A percentile compares a stretch with the other conserved stretches of the same genome.
Evolutionary conservation across 192 early-diverging fungal genomes (phyloP).

Genomic region (Pecoramyces ruminantium): DNA sequence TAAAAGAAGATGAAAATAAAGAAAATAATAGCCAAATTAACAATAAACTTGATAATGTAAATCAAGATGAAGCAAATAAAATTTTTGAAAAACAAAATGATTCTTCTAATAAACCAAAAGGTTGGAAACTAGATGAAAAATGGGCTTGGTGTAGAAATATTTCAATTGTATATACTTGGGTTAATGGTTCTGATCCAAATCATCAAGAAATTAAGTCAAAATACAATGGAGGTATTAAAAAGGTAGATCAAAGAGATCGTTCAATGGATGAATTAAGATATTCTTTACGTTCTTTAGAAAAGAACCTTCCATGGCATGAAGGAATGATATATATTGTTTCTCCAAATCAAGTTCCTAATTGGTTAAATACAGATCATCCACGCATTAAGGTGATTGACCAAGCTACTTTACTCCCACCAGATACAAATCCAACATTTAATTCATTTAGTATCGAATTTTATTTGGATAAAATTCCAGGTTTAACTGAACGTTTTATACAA

Average conservation of each 20-base stretch:
- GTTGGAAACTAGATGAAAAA: neutral
- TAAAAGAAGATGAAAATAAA: neutral
- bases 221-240: neutral
- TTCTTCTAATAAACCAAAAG: neutral
- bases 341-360: neutral
- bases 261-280: neutral
- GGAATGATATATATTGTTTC: neutral
- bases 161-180: neutral
- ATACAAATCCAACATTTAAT: neutral
- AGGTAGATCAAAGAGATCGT: neutral
- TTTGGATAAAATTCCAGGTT: neutral
- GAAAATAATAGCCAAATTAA: no score
- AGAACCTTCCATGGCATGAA: neutral
- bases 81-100: neutral
- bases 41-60: neutral
- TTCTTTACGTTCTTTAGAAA: neutral
- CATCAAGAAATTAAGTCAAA: neutral
- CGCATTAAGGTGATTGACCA: neutral
- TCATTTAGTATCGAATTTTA: neutral
- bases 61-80: neutral
- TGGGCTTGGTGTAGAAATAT: neutral
- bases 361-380: neutral
- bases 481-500: neutral
- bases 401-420: neutral
- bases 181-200: neutral